These are phyloP conservation scores for Simplicillium sp. DNA, from an alignment of 2,329 filamentous ascomycete genomes.

Conservation along the genomic window DNA sequence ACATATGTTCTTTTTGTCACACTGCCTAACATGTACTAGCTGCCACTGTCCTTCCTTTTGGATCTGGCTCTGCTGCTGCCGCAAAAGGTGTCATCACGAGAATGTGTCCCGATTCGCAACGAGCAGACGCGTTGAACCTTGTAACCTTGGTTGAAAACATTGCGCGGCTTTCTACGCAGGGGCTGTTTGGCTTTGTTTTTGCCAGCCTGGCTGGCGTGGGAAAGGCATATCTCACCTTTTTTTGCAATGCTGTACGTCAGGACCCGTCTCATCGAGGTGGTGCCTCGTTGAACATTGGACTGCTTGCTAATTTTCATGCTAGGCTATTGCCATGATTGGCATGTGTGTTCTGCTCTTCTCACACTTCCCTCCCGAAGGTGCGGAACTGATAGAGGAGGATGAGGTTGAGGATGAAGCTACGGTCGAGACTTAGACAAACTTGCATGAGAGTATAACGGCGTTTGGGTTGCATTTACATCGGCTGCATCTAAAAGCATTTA, in stretches of 20 bases:
- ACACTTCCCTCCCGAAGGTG: slow-evolving; percentile 32
- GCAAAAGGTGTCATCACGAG: slow-evolving; percentile 66
- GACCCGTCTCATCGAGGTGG: not conserved
- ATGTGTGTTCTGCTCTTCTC: slow-evolving; percentile 34
- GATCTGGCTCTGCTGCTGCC: slow-evolving; percentile 58
- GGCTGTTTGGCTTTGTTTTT: slow-evolving; percentile 59
- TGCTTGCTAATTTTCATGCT: slow-evolving; percentile 6
- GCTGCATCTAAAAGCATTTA: too few species aligned
- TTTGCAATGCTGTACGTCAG: slow-evolving; percentile 50
- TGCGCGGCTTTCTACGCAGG: slow-evolving; percentile 52
- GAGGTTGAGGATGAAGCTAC: slow-evolving; percentile 3
- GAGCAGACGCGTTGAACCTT: slow-evolving; percentile 57
- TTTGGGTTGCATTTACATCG: slow-evolving; percentile 24
- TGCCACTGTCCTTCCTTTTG: slow-evolving; percentile 55
- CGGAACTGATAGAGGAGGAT: slow-evolving; percentile 28
- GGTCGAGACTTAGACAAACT: slow-evolving; percentile 7
- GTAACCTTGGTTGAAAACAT: slow-evolving; percentile 64
- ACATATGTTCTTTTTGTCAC: not conserved
- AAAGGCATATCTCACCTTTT: slow-evolving; percentile 53
- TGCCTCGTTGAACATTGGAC: too few species aligned
- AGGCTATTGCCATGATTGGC: slow-evolving; percentile 41
- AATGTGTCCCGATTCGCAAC: slow-evolving; percentile 53
- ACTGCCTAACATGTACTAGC: slow-evolving; percentile 22
- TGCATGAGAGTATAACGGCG: slow-evolving; percentile 29
- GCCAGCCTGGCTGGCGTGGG: slow-evolving; percentile 51